Percentiles rank a stretch among this genome's conserved stretches.
Conservation (phyloP, 495 filamentous ascomycete species). For the Astrocystis sublimbata region DNA sequence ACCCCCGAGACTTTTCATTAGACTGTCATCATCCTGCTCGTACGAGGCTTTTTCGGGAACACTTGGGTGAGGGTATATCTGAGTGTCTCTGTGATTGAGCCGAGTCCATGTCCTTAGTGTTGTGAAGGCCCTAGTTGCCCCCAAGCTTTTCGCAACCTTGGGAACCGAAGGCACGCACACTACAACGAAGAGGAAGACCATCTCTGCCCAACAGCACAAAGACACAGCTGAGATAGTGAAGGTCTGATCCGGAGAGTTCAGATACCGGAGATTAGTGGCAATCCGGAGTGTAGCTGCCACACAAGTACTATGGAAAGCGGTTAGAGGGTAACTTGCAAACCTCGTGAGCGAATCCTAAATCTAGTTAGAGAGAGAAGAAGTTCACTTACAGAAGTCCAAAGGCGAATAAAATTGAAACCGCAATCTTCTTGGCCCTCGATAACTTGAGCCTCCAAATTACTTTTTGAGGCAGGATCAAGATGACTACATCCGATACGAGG, state of each 20-base stretch:
- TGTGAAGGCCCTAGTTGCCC: not conserved
- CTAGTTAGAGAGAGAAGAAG: not conserved
- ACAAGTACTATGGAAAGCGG: not conserved
- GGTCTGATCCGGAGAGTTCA: not conserved
- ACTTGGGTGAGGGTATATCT: not conserved
- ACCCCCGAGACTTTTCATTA: not conserved
- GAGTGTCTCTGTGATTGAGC: not conserved
- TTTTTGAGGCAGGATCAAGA: slow-evolving; percentile 53
- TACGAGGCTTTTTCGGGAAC: not conserved
- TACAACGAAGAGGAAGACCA: slow-evolving; percentile 1
- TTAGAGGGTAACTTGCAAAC: not conserved
- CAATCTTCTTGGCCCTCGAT: slow-evolving; percentile 47
- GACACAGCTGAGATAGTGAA: not conserved
- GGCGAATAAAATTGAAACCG: slow-evolving; percentile 54
- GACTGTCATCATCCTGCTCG: not conserved
- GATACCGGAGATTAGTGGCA: not conserved
- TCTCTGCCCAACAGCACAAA: not conserved
- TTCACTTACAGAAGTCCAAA: slow-evolving; percentile 52
- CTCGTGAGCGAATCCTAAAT: not conserved
- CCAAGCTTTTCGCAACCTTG: not conserved
- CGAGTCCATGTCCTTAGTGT: not conserved
- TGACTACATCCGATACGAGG: slow-evolving; percentile 54
- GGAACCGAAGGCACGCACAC: not conserved
- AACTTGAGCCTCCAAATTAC: slow-evolving; percentile 46
- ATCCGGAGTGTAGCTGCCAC: not conserved